Evolutionary conservation across 2,329 filamentous ascomycete genomes (phyloP), one percentile per base, ranked within the genome.

Genomic region (Microascus cirrosus): DNA sequence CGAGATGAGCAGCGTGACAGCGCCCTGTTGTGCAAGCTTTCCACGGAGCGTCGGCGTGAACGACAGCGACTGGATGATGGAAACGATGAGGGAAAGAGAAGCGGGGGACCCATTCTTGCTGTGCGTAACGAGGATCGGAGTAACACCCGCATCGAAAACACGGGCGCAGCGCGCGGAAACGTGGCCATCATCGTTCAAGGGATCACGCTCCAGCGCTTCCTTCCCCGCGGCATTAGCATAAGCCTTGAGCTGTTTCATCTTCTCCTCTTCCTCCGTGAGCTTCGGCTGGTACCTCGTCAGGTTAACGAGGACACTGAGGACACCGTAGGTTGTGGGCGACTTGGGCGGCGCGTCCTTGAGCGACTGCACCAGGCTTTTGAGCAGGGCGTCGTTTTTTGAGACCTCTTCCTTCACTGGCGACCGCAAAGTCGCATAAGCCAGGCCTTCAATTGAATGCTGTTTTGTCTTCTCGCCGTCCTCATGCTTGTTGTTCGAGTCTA

Each of bases 371-470:
- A 97, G 77, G 56, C 78, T 81, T 62, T 83, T 81, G 34, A 97
- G 72, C 54, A 97, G 84, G 8, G 75, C 70, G 3, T 75, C 69
- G 66, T 96, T 87, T 54, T 79, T 78, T 13, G 84, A 83, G 11
- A 97, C 77, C 54, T 85, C 81, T 68, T 97, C 90, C 69, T 95
- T 96, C 59, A 96, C 83, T 60, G 83, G 84, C 6, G 93, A 84
- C 65, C 90, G 90, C 42, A 97, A 79, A 11, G 93, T 95, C 4
- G 91, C 86, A 69, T 96, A 97, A 15, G 93, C 94, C 60, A 99
- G 76, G 6, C 93, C 94, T 72, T 99, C 94, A 58, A 97, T 83
- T 1, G 89, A 86, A 66, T 88, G 84, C 64, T 87, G 82, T 11
- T 39, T 51, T n/a, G 53, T 28, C 24, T 51, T 52, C 11, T 55